phyloP scores from a whole-genome alignment of 1,284 basidiomycete species.

The Amanita bisporigera region DNA sequence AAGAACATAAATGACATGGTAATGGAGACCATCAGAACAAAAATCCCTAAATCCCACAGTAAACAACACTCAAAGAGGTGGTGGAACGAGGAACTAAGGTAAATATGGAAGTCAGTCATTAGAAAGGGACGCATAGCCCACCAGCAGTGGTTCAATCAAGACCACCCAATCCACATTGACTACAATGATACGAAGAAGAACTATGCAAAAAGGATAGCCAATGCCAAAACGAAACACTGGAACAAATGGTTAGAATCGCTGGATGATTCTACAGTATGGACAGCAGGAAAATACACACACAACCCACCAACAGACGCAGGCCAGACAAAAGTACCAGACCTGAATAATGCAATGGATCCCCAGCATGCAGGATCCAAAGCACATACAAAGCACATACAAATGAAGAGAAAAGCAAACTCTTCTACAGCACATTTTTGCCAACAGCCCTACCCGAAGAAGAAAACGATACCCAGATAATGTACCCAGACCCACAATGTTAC shows the following conservation, averaged over 20 bases:
- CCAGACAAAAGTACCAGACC: slow-evolving; percentile 35
- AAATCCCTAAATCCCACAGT: too few species aligned
- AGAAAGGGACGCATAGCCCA: background rate
- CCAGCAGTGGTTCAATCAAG: background rate
- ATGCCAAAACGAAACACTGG: slow-evolving; percentile 42
- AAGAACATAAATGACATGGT: too few species aligned
- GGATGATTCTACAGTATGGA: slow-evolving; percentile 35
- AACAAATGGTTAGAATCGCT: slow-evolving; percentile 40
- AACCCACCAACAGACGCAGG: slow-evolving; percentile 33
- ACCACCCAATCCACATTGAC: slow-evolving; percentile 30
- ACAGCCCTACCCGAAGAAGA: too few species aligned
- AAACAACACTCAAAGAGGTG: too few species aligned
- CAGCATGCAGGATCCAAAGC: slow-evolving; percentile 1
- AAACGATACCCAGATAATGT: background rate
- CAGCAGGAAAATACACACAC: slow-evolving; percentile 34
- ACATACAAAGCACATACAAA: background rate
- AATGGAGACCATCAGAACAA: too few species aligned
- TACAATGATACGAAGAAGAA: slow-evolving; percentile 15
- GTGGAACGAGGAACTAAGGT: background rate
- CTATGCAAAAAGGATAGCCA: slow-evolving; percentile 34
- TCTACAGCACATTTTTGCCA: background rate
- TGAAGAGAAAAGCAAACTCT: background rate
- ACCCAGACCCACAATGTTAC: background rate
- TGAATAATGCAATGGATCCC: slow-evolving; percentile 14
- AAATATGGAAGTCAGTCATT: background rate